These are phyloP conservation scores for Blastobotrys ciferrii DNA, from an alignment of 1,139 yeast genomes.

Conservation along the genomic window DNA sequence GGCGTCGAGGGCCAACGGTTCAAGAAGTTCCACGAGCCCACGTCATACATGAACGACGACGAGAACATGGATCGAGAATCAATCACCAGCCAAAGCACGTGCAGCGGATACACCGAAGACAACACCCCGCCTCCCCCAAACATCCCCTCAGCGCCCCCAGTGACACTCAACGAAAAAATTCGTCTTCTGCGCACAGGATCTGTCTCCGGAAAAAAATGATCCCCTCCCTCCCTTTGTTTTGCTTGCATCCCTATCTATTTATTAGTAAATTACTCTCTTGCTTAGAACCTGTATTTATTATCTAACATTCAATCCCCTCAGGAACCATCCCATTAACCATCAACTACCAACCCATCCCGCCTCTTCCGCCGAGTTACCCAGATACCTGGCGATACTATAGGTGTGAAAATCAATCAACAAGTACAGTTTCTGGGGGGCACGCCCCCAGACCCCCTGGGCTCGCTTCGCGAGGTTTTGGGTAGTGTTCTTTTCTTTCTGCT, in stretches of 20 bases:
- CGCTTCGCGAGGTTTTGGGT: too few species aligned
- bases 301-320: background rate
- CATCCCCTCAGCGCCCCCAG: conserved; percentile 33
- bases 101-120: background rate
- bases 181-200: conserved; percentile 32
- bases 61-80: conserved; percentile 1
- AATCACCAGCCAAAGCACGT: conserved; percentile 1
- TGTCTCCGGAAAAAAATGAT: conserved; percentile 11
- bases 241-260: background rate
- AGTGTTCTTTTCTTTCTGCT: too few species aligned
- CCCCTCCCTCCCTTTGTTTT: background rate
- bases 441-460: too few species aligned
- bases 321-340: background rate
- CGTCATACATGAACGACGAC: conserved; percentile 3
- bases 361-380: too few species aligned
- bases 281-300: background rate
- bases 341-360: background rate
- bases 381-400: too few species aligned
- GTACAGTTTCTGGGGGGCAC: too few species aligned
- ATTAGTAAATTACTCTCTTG: background rate
- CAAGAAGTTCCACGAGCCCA: conserved; percentile 46
- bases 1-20: conserved; percentile 64
- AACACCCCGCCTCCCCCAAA: conserved; percentile 24
- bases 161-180: conserved; percentile 34
- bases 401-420: too few species aligned